Base-by-base conservation (phyloP, 225 moss, liverwort and hornwort species). In the Physcomitrium patens region DNA sequence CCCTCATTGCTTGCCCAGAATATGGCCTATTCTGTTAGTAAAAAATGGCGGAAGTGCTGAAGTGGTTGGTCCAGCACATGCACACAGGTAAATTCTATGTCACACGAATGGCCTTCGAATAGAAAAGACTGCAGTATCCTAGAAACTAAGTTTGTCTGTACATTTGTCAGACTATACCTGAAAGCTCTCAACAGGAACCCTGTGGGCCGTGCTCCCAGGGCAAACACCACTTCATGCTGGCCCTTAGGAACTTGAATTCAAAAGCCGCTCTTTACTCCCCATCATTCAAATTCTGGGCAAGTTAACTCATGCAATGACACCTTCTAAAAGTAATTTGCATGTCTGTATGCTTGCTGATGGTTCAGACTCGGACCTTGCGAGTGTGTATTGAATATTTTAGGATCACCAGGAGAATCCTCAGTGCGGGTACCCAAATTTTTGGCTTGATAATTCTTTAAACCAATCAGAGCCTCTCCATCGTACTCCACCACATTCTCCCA, bases 381-480 rank as follows among this genome's bases (percentile, higher is more conserved):
- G 24, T 69, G 59, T 10, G 42, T 12, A 47, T 49, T 68, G 24
- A 47, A 68, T 37, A 37, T 37, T 37, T 37, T 37, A 37, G 31
- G 31, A 27, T 69, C 76, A 61, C 55, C 56, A 13, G 58, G 59
- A 45, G 76, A 68, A 18, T 77, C 76, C 59, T 77, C 69, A 9
- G 69, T 77, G 47, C 65, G 68, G 12, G 20, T 49, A 68, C 68
- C 69, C 3, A 77, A 58, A 56, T 59, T 68, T 45, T 49, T 49
- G 12, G 49, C 49, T 63, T 67, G 69, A 53, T 77, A 70, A 17
- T 69, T 50, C 48, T 77, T 70, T 9, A 77, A 60, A 50, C 77
- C 70, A 53, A 77, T 77, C 60, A 77, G 28, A 31, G 77, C 77
- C 26, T 77, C 77, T 42, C 77, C 77, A 70, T 77, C 70, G 15